Evolutionary conservation across 225 moss, liverwort and hornwort genomes (phyloP), one percentile per base, ranked within the genome.

Genomic region (Physcomitrium patens): DNA sequence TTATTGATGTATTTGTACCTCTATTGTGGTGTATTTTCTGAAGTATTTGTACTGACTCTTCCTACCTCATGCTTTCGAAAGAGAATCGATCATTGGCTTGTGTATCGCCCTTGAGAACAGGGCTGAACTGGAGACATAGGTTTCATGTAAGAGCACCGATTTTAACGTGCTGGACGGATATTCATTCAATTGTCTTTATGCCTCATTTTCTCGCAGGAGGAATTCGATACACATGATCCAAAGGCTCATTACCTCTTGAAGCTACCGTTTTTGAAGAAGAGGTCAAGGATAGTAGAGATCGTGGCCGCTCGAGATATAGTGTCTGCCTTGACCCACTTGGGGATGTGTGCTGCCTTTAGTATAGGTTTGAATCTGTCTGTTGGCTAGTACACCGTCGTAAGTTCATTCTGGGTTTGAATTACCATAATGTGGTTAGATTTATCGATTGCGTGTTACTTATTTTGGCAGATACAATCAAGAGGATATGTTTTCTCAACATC

Each of bases 301-400:
- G 95, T 92, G 20, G 95, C 95, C 5, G 92, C 92, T 12, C 86
- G 91, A 47, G 95, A 95, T 44, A 92, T 89, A 0, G 92, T 95
- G 67, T 95, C 92, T 69, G 95, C 95, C 22, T 80, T 92, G 14
- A 91, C 92, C 16, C 88, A 95, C 68, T 90, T 89, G 1, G 92
- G 92, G 3, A 92, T 92, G 9, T 95, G 92, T 74, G 95, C 92
- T 19, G 95, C 95, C 8, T 95, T 92, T 19, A 95, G 89, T 62
- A 86, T 92, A 77, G 95, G 95, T 95, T 2, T 27, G 67, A 31
- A 37, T 37, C 31, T 47, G 14, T 45, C 44, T 46, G 15, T 45
- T 47, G 18, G 47, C 44, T 2, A 60, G 0, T 19, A 47, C 3
- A 3, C 6, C 31, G 10, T 22, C 0, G 23, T 60, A 13, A 3